Base-by-base conservation (phyloP, 139 green algal species). In the Edaphochlamys debaryana region DNA sequence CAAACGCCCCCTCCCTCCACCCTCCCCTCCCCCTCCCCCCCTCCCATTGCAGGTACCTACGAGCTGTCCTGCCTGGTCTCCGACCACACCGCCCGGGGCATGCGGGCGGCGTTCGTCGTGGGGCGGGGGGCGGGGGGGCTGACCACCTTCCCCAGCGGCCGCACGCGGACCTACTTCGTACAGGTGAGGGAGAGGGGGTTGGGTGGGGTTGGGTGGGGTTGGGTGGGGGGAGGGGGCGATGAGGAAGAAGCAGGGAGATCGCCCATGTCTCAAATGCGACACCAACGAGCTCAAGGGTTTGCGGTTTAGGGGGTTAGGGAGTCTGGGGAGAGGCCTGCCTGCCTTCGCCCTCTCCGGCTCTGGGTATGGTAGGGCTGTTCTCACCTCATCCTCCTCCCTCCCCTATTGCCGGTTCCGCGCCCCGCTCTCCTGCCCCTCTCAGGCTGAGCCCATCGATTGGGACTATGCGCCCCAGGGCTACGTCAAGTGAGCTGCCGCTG, bases 1-100 rank as follows among this genome's bases (percentile, higher is more conserved):
- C 54, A 9, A 17, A 22, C 54, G 6, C 22, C 23, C 15, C 58
- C 58, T 7, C 58, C 4, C 58, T 7, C 58, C 29, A 0, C 58
- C 58, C 60, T 6, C 11, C 29, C n/a, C 30, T n/a, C 1, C n/a
- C 8, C 7, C 58, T 5, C 5, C 30, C 58, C 27, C 7, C 30
- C 19, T 30, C 29, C 4, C 58, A 27, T 7, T 11, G 58, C 69
- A 77, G 69, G 69, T 45, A 56, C 36, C 30, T 77, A 32, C 45
- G 69, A 77, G 68, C 71, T 95, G 34, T 89, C 95, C 82, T 95
- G 92, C 82, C 89, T 90, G 71, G 85, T 94, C 23, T 87, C 86
- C n/a, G 89, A 93, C 87, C 92, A 95, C 85, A 88, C 94, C 69
- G 64, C 25, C 11, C 89, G 85, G 0, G 91, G 91, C 82, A 95